These are phyloP conservation scores for Phyllosticta ampelicida DNA, from an alignment of 2,329 filamentous ascomycete genomes.

Conservation along the genomic window DNA sequence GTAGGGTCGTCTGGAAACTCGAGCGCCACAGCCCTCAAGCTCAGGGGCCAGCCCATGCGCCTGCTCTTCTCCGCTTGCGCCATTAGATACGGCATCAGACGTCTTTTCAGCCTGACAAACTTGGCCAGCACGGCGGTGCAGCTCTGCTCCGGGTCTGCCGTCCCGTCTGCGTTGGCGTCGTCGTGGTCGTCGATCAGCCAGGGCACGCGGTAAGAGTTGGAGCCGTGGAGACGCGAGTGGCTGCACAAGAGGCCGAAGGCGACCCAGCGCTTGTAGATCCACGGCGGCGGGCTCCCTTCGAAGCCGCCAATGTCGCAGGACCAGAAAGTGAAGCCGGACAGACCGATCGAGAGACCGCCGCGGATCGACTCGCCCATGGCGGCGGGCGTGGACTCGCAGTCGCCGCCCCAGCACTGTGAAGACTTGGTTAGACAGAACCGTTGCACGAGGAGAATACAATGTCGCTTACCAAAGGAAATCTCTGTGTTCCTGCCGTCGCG, in stretches of 20 bases:
- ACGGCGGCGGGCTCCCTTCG: constrained; percentile 54
- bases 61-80: constrained; percentile 41
- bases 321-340: constrained; percentile 59
- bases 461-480: constrained; percentile 45
- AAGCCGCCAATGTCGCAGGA: constrained; percentile 63
- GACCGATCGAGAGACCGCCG: constrained; percentile 52
- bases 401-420: constrained; percentile 52
- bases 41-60: constrained; percentile 47
- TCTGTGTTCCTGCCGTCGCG: constrained; percentile 57
- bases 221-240: constrained; percentile 61
- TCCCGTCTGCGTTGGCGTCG: constrained; percentile 39
- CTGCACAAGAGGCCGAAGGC: constrained; percentile 63
- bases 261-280: constrained; percentile 69
- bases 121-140: constrained; percentile 45
- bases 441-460: background rate
- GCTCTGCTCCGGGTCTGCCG: constrained; percentile 19
- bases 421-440: constrained; percentile 22
- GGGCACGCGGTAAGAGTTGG: constrained; percentile 60
- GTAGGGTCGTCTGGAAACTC: constrained; percentile 64
- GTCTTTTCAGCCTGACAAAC: constrained; percentile 43
- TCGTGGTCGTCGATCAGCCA: constrained; percentile 54
- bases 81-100: constrained; percentile 49
- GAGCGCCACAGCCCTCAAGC: constrained; percentile 52
- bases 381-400: constrained; percentile 63
- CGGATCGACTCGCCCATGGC: constrained; percentile 62